Conservation (phyloP, 768 basidiomycete species). For the Rhizopogon vulgaris region DNA sequence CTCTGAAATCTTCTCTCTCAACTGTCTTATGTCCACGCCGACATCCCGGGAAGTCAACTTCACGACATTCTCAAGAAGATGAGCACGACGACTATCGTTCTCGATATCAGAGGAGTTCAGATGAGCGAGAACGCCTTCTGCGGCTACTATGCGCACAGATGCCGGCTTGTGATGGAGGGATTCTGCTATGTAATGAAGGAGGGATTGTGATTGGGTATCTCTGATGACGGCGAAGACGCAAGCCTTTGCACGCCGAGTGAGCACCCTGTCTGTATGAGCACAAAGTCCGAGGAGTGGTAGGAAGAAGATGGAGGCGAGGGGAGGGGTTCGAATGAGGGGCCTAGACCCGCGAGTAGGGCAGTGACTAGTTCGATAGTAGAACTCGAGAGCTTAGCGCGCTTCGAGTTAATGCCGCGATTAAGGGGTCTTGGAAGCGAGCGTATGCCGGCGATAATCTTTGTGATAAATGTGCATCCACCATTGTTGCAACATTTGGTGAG, state of each 20-base stretch:
- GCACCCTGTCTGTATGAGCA: slow-evolving; percentile 72
- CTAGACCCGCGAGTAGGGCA: slow-evolving; percentile 48
- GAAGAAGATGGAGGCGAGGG: slow-evolving; percentile 56
- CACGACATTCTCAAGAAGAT: slow-evolving; percentile 67
- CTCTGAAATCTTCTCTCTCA: slow-evolving; percentile 65
- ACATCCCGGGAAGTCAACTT: slow-evolving; percentile 63
- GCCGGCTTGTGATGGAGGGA: slow-evolving; percentile 61
- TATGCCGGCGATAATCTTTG: slow-evolving; percentile 45
- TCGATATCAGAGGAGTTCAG: slow-evolving; percentile 75
- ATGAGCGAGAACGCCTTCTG: slow-evolving; percentile 58
- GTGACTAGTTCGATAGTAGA: slow-evolving; percentile 56
- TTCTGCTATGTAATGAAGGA: slow-evolving; percentile 56
- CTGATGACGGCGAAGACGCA: slow-evolving; percentile 60
- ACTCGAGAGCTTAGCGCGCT: slow-evolving; percentile 67
- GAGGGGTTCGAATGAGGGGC: slow-evolving; percentile 58
- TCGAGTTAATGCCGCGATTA: slow-evolving; percentile 58
- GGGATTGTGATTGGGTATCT: slow-evolving; percentile 56
- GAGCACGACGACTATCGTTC: slow-evolving; percentile 48
- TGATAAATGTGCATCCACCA: slow-evolving; percentile 42
- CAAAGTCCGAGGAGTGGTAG: slow-evolving; percentile 67
- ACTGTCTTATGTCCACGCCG: slow-evolving; percentile 67
- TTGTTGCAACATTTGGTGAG: not conserved
- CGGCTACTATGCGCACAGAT: slow-evolving; percentile 55
- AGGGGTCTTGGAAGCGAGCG: slow-evolving; percentile 49
- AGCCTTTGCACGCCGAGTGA: slow-evolving; percentile 56